Evolutionary conservation across 1,284 basidiomycete genomes (phyloP).

Genomic region (Fistulinella cinereoalba): DNA sequence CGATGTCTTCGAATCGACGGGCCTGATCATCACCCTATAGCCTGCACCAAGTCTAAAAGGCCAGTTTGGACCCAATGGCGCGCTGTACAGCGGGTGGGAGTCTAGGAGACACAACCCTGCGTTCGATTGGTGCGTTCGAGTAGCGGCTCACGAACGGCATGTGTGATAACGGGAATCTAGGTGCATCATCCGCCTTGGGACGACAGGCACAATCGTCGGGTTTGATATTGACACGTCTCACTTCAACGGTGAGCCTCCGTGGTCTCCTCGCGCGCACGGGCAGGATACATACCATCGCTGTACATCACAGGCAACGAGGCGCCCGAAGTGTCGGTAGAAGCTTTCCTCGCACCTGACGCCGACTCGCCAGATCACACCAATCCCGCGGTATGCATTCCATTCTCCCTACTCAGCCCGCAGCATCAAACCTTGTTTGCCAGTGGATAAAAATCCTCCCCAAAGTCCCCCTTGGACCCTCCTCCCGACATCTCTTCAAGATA

Average conservation of each 20-base stretch:
- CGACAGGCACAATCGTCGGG: conserved; percentile 73
- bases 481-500: conserved; percentile 83
- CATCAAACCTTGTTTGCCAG: conserved; percentile 37
- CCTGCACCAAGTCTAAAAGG: conserved; percentile 84
- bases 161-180: conserved; percentile 36
- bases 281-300: not conserved
- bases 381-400: conserved; percentile 44
- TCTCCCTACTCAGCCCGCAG: not conserved
- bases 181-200: conserved; percentile 89
- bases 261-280: not conserved
- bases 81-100: conserved; percentile 96
- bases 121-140: conserved; percentile 77
- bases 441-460: conserved; percentile 82
- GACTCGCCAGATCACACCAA: conserved; percentile 45
- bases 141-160: not conserved
- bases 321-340: conserved; percentile 75
- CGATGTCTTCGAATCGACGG: not conserved
- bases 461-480: conserved; percentile 75
- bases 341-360: conserved; percentile 49
- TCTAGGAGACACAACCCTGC: conserved; percentile 83
- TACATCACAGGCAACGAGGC: conserved; percentile 79
- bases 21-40: conserved; percentile 37
- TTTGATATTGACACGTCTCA: conserved; percentile 96
- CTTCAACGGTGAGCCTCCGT: conserved; percentile 69
- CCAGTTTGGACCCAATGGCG: conserved; percentile 94